Conservation (phyloP, 108 stramenopile genomes). For the Seminavis robusta region DNA sequence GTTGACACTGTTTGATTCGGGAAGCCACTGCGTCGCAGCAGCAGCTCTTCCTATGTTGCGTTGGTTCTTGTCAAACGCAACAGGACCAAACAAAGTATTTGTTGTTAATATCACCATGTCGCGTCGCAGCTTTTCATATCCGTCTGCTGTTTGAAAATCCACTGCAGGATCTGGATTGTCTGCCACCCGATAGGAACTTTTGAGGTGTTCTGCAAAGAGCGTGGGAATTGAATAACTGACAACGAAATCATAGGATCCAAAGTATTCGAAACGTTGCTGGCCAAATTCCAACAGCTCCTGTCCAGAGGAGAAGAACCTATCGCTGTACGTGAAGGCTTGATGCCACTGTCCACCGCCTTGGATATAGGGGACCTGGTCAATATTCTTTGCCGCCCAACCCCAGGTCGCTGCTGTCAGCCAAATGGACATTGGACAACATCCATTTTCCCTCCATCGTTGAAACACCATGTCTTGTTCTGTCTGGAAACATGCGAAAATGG, state of each 20-base stretch:
- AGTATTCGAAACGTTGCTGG: constrained; percentile 13
- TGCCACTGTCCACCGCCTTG: constrained; percentile 60
- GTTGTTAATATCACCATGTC: constrained; percentile 25
- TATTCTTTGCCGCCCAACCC: constrained; percentile 36
- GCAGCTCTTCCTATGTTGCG: constrained; percentile 50
- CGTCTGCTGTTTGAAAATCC: constrained; percentile 10
- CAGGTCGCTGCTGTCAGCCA: constrained; percentile 46
- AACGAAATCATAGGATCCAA: constrained; percentile 33
- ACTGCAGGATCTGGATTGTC: constrained; percentile 23
- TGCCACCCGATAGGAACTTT: constrained; percentile 14
- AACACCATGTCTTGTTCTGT: constrained; percentile 31
- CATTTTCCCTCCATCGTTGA: constrained; percentile 24
- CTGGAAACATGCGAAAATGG: constrained; percentile 35
- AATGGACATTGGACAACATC: constrained; percentile 27
- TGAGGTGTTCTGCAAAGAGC: constrained; percentile 26
- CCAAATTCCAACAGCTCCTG: constrained; percentile 16
- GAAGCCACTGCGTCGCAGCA: constrained; percentile 52
- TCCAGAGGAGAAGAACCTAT: constrained; percentile 37
- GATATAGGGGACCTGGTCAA: constrained; percentile 25
- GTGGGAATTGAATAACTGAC: constrained; percentile 39
- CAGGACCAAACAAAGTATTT: constrained; percentile 57
- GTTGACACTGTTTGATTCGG: too few species aligned
- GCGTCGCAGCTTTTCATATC: constrained; percentile 44
- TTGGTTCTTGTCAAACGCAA: constrained; percentile 34
- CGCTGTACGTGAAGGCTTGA: constrained; percentile 26